Conservation (phyloP, 495 filamentous ascomycete species). For the Hypomontagnella monticulosa region DNA sequence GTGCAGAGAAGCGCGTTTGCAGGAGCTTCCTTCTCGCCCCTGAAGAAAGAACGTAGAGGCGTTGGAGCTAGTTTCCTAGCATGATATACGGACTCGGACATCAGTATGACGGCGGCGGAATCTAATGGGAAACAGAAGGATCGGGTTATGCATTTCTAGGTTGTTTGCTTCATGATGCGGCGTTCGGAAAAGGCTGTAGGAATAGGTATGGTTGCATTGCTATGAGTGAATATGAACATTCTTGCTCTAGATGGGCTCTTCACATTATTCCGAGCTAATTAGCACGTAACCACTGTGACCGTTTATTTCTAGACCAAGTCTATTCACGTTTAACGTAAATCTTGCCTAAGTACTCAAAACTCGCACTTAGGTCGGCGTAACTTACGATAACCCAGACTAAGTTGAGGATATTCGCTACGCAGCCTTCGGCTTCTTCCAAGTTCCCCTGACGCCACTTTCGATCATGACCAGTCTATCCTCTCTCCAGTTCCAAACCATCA, state of each 20-base stretch:
- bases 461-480: conserved; percentile 47
- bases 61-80: conserved; percentile 64
- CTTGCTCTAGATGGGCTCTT: not conserved
- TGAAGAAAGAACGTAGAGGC: conserved; percentile 79
- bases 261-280: not conserved
- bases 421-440: conserved; percentile 39
- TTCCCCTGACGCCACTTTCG: conserved; percentile 28
- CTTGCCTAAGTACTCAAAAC: not conserved
- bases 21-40: conserved; percentile 73
- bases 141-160: conserved; percentile 31
- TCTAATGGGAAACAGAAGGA: conserved; percentile 23
- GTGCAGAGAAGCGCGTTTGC: conserved; percentile 51
- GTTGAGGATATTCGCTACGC: conserved; percentile 2
- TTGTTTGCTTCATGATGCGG: conserved; percentile 23
- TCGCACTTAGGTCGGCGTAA: too few species aligned
- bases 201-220: conserved; percentile 36
- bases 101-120: conserved; percentile 4
- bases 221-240: conserved; percentile 23
- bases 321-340: not conserved
- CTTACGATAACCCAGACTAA: too few species aligned
- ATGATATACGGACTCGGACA: conserved; percentile 38
- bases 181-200: conserved; percentile 25
- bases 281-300: not conserved
- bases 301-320: not conserved
- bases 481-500: conserved; percentile 48